Evolutionary conservation across 225 moss, liverwort and hornwort genomes (phyloP), one percentile per base, ranked within the genome.

Genomic region (Ulota crispa): DNA sequence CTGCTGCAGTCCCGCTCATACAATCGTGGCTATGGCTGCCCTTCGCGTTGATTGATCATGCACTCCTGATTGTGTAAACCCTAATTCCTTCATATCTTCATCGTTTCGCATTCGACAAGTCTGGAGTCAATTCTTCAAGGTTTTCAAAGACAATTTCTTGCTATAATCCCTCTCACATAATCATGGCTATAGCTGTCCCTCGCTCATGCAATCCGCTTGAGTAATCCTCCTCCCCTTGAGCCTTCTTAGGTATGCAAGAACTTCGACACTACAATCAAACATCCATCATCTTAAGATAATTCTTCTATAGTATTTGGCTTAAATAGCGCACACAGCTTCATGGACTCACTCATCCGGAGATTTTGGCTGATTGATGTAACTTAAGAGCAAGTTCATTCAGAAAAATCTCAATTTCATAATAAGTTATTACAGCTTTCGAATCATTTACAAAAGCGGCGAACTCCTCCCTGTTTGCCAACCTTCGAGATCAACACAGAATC

Each of bases 91-190:
- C 68, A 65, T 42, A 8, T 7, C 72, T 37, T 41, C 34, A 47
- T 15, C 4, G 13, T 30, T 72, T 43, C 1, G 27, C 57, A 23
- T 70, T 64, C 76, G 16, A 54, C 47, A 15, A 78, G 77, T 88
- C 32, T 85, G 69, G 8, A 89, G 74, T 54, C 78, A 72, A 61
- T 92, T 90, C 6, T 86, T 89, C 56, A 91, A 87, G 1, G 78
- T 78, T 73, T 90, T 89, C 83, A 84, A 83, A 18, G 89, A 85
- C 93, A 89, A 77, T 45, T 73, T 68, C 75, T 3, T 64, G 27
- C 42, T 64, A 41, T 0, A 68, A 74, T 62, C 21, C 68, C 73
- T 60, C 77, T 84, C 78, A 74, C 37, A 64, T 47, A 56, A 56
- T 57, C 68, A 73, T 66, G 6, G 10, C 23, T 45, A 43, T 45